Base-by-base conservation (phyloP, 306 rosid genomes). In the Vigna trinervia region DNA sequence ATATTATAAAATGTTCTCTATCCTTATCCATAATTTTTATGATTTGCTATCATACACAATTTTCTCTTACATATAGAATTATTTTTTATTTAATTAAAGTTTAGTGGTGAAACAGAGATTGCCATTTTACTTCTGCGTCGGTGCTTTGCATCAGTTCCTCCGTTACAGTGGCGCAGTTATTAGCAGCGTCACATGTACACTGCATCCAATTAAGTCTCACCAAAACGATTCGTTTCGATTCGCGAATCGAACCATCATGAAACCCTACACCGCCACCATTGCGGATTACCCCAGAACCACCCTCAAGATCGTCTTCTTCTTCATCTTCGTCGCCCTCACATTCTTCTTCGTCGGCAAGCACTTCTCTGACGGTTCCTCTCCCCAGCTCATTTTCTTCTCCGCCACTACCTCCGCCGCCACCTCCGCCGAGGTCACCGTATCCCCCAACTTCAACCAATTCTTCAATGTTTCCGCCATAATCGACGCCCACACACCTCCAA, bases 281-380 rank as follows among this genome's bases (percentile, higher is more conserved):
- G 84, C 60, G 38, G 90, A 92, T 77, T 74, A 79, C 12, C 23
- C 85, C 63, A 79, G 26, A 54, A 26, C 77, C 48, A 62, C 89
- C 5, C 26, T 89, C 52, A 90, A 89, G 78, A 66, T 84, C 80
- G 74, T 71, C 2, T 87, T 86, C 36, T 58, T 88, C 47, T 17
- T 87, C 74, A 12, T 87, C 74, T 17, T 86, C 30, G 39, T 89
- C 11, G 70, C 91, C 1, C 12, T 69, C 19, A 77, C 96, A 1
- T 88, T 89, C 86, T 90, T 90, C 78, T 92, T 85, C 90, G 47
- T 92, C 0, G 97, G 99, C 5, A 86, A 88, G 76, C 89, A 87
- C 63, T 88, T 88, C 90, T 84, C 97, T 71, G 81, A 81, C 17
- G 80, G 85, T 23, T 58, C 80, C 26, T 63, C 80, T 78, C 85